Evolutionary conservation across 768 basidiomycete genomes (phyloP), one percentile per base, ranked within the genome.

Genomic region (Amanita pallidorosea): DNA sequence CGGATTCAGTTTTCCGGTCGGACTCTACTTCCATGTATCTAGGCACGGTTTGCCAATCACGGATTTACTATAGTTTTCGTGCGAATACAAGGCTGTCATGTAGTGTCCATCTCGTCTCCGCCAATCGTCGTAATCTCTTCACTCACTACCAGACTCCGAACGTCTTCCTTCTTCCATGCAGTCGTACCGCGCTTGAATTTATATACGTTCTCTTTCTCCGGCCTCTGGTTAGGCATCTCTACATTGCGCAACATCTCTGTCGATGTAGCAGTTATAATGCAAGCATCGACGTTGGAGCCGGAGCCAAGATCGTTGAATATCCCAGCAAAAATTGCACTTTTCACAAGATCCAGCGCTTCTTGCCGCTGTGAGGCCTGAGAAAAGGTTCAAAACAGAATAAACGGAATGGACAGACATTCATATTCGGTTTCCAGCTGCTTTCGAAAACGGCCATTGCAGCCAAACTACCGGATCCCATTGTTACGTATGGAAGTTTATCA

Each of bases 391-490:
- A 11, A 33, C 8, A 52, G 38, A 17, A 13, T 23, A 49, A 42
- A 1, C 7, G 38, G 17, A 29, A 17, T 25, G 17, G 2, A 68
- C 80, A 50, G 47, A 92, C 91, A 65, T 80, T 75, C 80, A 99
- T 79, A 63, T 87, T 72, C 27, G 88, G 73, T 61, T 71, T 75
- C 93, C 92, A 99, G 18, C 72, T 64, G 47, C 76, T 82, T 66
- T 99, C 96, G 56, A 99, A 98, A 11, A 98, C 86, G 8, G 94
- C 94, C 96, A 99, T 99, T 15, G 96, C 96, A 2, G 96, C 96
- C 47, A 97, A 72, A 60, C 83, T 87, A 54, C 96, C 96, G 2
- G 89, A 93, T 31, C 96, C 96, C 95, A 98, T 97, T 1, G 96
- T 97, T 34, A 99, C 95, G 60, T 94, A 99, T 0, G 96, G 96